Evolutionary conservation across 306 rosid species (phyloP).

Genomic region (Castanospermum australe): DNA sequence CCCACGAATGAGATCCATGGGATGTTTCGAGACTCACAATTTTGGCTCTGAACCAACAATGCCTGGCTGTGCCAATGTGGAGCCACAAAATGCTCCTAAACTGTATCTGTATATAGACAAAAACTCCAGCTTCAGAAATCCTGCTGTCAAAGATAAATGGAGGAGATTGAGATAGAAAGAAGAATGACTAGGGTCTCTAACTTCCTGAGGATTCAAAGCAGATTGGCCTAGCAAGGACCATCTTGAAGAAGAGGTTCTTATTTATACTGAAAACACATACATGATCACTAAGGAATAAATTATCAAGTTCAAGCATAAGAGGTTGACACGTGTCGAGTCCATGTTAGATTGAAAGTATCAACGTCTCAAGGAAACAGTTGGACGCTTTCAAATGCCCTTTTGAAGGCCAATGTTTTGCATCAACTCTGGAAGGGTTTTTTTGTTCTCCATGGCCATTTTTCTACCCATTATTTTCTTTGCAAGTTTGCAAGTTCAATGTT

Average conservation of each 20-base stretch:
- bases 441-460: not conserved
- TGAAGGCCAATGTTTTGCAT: constrained; percentile 23
- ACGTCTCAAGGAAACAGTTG: constrained; percentile 12
- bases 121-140: constrained; percentile 17
- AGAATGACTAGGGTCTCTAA: constrained; percentile 18
- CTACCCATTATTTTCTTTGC: not conserved
- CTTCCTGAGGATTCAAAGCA: constrained; percentile 14
- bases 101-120: constrained; percentile 32
- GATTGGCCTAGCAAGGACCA: constrained; percentile 30
- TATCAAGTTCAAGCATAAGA: not conserved
- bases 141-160: not conserved
- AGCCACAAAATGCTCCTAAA: constrained; percentile 31
- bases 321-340: constrained; percentile 42
- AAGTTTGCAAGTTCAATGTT: constrained; percentile 12
- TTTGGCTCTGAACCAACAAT: not conserved
- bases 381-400: constrained; percentile 25
- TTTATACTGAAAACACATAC: constrained; percentile 33
- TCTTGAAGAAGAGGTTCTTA: constrained; percentile 21
- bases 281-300: not conserved
- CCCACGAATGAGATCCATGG: constrained; percentile 50
- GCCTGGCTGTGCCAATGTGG: constrained; percentile 24
- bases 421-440: constrained; percentile 20
- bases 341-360: constrained; percentile 29
- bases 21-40: not conserved
- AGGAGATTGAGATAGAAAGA: not conserved